Base-by-base conservation (phyloP, 2,329 filamentous ascomycete genomes). In the Ceratocystiopsis minuta region DNA sequence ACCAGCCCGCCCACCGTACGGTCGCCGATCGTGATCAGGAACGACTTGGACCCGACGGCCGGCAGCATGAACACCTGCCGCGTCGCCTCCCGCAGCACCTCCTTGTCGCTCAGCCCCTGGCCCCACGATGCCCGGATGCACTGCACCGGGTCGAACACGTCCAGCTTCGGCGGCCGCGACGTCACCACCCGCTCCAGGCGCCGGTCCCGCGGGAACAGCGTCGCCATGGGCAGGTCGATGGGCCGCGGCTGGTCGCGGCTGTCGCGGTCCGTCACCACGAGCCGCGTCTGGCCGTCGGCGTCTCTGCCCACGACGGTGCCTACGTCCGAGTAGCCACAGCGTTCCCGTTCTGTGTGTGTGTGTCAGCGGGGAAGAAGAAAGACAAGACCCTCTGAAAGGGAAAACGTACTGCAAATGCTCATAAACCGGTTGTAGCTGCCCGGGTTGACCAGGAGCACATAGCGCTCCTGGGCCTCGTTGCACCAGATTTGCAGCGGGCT, bases 401-500 rank as follows among this genome's bases (percentile, higher is more conserved):
- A 31, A 37, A 40, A 61, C 64, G 55, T 61, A 63, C 64, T 64
- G 56, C 73, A 77, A 44, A 79, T 79, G 56, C 64, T 74, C 37
- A 66, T 65, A 53, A 79, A 98, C 67, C 61, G 77, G 52, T 88
- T 86, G 54, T 96, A 72, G 41, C 77, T 70, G 16, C 90, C 79
- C 40, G 75, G 73, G 46, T 87, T 85, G 47, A 98, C 76, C 10
- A 92, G 78, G 52, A 98, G 66, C 9, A 98, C 90, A 53, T 98
- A 98, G 57, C 90, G 73, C 60, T 98, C 90, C 57, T 98, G 90
- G 0, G 90, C 85, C 58, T 96, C 88, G 53, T 87, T 93, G 60
- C 88, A 95, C 87, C 88, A 96, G 38, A 98, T 94, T 57, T 96
- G 84, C 44, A 98, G 72, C 16, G 90, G 90, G 54, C 84, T 94